Evolutionary conservation across 495 filamentous ascomycete species (phyloP).

Genomic region (Lineolata rhizophorae): DNA sequence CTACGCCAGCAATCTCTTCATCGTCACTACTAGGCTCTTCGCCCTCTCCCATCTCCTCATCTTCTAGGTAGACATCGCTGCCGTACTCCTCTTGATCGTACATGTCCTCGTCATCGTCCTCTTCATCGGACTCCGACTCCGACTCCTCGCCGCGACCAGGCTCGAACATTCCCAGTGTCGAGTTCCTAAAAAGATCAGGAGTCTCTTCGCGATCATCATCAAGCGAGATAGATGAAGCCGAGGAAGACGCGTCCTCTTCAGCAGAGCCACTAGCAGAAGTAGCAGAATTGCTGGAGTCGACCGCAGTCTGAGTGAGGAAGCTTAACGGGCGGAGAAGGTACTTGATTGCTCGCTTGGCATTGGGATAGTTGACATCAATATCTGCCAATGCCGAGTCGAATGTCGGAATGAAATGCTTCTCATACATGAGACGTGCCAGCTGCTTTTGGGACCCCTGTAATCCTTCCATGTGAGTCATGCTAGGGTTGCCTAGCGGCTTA

Average conservation of each 20-base stretch:
- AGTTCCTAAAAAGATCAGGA: slow-evolving; percentile 91
- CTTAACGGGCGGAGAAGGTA: slow-evolving; percentile 82
- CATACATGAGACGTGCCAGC: slow-evolving; percentile 87
- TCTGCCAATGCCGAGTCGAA: slow-evolving; percentile 87
- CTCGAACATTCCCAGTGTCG: slow-evolving; percentile 85
- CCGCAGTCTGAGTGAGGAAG: slow-evolving; percentile 67
- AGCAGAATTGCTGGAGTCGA: no score
- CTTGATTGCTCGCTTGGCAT: slow-evolving; percentile 82
- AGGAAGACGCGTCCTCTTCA: slow-evolving; percentile 68
- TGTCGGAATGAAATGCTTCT: slow-evolving; percentile 79
- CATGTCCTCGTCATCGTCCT: slow-evolving; percentile 25
- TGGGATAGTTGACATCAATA: slow-evolving; percentile 85
- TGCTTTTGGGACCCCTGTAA: slow-evolving; percentile 38
- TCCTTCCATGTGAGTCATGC: slow-evolving; percentile 2
- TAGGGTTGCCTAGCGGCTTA: slow-evolving; percentile 30
- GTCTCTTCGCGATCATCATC: slow-evolving; percentile 84
- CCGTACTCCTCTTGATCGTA: slow-evolving; percentile 44
- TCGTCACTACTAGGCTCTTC: slow-evolving; percentile 70
- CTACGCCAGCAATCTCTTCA: slow-evolving; percentile 59
- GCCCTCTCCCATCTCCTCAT: slow-evolving; percentile 72
- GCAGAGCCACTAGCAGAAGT: slow-evolving; percentile 36
- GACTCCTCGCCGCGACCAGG: slow-evolving; percentile 59
- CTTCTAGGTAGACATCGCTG: slow-evolving; percentile 55
- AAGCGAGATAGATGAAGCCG: slow-evolving; percentile 68
- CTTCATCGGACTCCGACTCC: slow-evolving; percentile 41